phyloP scores from a whole-genome alignment of 306 rosid genomes.

The Citrullus mucosospermus region DNA sequence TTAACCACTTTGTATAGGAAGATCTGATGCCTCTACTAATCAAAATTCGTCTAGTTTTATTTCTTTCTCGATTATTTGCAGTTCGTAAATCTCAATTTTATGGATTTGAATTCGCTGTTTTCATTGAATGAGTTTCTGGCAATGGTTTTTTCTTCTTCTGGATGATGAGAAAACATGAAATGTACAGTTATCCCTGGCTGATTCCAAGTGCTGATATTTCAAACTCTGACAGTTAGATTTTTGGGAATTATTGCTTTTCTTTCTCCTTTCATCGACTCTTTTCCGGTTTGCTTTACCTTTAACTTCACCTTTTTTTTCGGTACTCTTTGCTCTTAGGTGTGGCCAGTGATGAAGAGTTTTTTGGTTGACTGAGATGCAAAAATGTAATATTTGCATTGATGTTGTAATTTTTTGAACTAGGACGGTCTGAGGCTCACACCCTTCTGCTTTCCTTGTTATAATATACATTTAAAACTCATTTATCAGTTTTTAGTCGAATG shows the following conservation, averaged over 20 bases:
- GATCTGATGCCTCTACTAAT: slow-evolving; percentile 33
- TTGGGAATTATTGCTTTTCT: not conserved
- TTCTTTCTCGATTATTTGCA: not conserved
- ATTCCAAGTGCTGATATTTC: not conserved
- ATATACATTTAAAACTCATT: not conserved
- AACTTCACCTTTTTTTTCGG: not conserved
- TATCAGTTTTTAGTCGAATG: not conserved
- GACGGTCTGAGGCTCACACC: slow-evolving; percentile 80
- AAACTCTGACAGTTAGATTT: not conserved
- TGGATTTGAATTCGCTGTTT: not conserved
- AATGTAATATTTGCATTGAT: slow-evolving; percentile 18
- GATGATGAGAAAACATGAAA: slow-evolving; percentile 1
- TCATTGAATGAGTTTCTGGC: not conserved
- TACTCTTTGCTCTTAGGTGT: not conserved
- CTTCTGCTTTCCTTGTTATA: not conserved
- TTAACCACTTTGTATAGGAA: slow-evolving; percentile 32
- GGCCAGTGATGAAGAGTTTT: slow-evolving; percentile 41
- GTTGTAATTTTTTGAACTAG: slow-evolving; percentile 56
- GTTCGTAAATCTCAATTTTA: not conserved
- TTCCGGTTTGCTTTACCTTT: not conserved
- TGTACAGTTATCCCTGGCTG: slow-evolving; percentile 11
- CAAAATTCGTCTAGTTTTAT: not conserved
- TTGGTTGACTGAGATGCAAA: slow-evolving; percentile 26
- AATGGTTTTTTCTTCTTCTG: not conserved
- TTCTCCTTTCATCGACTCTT: not conserved